Percentiles rank a stretch among this genome's conserved stretches.
phyloP scores from a whole-genome alignment of 2,329 filamentous ascomycete genomes.

The Calonectria naviculata region DNA sequence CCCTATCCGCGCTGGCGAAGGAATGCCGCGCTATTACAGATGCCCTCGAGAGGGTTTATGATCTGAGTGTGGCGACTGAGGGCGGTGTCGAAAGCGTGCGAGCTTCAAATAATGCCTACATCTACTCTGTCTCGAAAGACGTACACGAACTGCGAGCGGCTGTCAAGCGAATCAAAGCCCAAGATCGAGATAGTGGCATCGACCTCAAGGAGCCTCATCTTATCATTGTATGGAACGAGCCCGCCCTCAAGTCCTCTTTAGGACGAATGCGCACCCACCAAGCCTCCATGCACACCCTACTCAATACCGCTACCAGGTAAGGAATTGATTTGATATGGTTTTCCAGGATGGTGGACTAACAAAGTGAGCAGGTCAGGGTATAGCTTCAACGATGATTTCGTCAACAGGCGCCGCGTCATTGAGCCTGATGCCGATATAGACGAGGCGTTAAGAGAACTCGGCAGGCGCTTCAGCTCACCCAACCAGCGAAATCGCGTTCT shows the following conservation, averaged over 20 bases:
- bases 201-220: conserved; percentile 39
- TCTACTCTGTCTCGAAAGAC: conserved; percentile 40
- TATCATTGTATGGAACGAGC: conserved; percentile 43
- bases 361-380: conserved; percentile 27
- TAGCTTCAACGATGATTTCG: conserved; percentile 32
- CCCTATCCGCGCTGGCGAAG: conserved; percentile 37
- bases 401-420: conserved; percentile 39
- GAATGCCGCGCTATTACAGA: conserved; percentile 40
- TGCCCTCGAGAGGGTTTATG: conserved; percentile 40
- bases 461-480: conserved; percentile 37
- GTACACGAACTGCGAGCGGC: conserved; percentile 39
- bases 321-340: neutral
- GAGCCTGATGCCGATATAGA: conserved; percentile 40
- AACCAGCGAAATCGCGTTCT: conserved; percentile 35
- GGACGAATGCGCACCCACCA: conserved; percentile 39
- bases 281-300: conserved; percentile 40
- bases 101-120: conserved; percentile 40
- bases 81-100: conserved; percentile 30
- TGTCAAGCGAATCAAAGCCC: conserved; percentile 39
- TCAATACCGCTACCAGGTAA: conserved; percentile 41
- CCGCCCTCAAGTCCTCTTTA: conserved; percentile 33
- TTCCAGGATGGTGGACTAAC: conserved; percentile 20
- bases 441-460: conserved; percentile 37
- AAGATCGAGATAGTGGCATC: conserved; percentile 42
- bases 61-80: conserved; percentile 36